A percentile compares a stretch with the other conserved stretches of the same genome.
Conservation (phyloP, 805 yeast species). For the Candida takata region DNA sequence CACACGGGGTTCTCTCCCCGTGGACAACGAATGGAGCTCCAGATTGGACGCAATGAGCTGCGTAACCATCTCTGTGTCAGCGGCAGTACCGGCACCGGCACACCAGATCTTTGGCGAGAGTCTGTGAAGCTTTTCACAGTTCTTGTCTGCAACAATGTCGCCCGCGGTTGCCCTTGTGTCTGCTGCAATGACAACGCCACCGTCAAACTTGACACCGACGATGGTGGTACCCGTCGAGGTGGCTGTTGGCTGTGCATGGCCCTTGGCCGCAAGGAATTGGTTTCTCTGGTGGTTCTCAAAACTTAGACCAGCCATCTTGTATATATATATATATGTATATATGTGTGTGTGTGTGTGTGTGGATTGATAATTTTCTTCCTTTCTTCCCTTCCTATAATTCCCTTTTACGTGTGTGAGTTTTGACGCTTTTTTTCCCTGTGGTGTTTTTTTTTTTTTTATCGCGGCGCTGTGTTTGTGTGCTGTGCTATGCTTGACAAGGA, state of each 20-base stretch:
- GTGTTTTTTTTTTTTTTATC: too few relatives aligned
- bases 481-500: too few relatives aligned
- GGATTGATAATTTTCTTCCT: too few relatives aligned
- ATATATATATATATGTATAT: too few relatives aligned
- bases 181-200: constrained; percentile 97
- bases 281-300: constrained; percentile 94
- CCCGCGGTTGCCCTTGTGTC: constrained; percentile 99
- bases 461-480: too few relatives aligned
- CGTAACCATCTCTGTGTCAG: constrained; percentile 97
- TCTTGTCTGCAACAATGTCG: constrained; percentile 93
- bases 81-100: constrained; percentile 99
- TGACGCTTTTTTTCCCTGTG: too few relatives aligned
- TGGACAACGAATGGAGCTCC: constrained; percentile 81
- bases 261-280: constrained; percentile 60
- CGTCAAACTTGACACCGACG: constrained; percentile 89
- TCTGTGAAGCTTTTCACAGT: constrained; percentile 91
- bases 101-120: constrained; percentile 93
- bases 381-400: too few relatives aligned
- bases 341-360: too few relatives aligned
- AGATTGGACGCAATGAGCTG: constrained; percentile 85
- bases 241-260: constrained; percentile 75
- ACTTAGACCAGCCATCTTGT: constrained; percentile 91
- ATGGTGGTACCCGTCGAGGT: constrained; percentile 99
- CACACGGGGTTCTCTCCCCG: constrained; percentile 85
- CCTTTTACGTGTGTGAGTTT: too few relatives aligned